Percentiles rank a stretch among this genome's conserved stretches.
Conservation (phyloP, 176 grass and related monocot species). For the Avena insularis region DNA sequence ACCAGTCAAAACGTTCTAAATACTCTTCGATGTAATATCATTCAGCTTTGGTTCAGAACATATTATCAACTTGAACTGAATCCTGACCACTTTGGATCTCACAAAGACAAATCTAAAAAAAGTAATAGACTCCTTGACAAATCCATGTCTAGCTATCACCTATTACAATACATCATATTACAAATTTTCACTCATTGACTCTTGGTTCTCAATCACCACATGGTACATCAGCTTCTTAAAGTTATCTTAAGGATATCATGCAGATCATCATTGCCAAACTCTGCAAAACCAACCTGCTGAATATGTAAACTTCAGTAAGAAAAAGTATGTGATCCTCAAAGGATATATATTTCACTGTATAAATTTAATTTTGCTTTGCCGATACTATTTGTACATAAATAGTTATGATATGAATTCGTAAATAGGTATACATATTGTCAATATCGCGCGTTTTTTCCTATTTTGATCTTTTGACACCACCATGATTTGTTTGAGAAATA, state of each 20-base stretch:
- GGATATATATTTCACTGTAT: not conserved
- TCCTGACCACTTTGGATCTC: conserved; percentile 16
- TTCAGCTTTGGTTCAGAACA: conserved; percentile 11
- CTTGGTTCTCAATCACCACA: conserved; percentile 55
- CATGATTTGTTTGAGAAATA: too few species aligned
- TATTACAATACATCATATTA: conserved; percentile 58
- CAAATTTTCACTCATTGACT: conserved; percentile 32
- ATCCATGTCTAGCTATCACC: conserved; percentile 76
- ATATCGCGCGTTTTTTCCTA: too few species aligned
- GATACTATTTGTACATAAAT: not conserved
- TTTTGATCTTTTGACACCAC: too few species aligned
- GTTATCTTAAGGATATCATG: conserved; percentile 56
- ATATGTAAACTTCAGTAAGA: not conserved
- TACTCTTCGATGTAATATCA: conserved; percentile 66
- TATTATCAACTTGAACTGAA: conserved; percentile 28
- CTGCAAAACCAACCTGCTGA: conserved; percentile 48
- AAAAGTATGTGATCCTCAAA: not conserved
- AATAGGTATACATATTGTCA: too few species aligned
- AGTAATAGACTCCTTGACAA: conserved; percentile 78
- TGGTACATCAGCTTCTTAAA: conserved; percentile 65
- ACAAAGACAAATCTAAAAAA: conserved; percentile 6
- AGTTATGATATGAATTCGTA: too few species aligned
- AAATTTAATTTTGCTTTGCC: conserved; percentile 24
- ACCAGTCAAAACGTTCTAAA: conserved; percentile 6
- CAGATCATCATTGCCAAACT: conserved; percentile 51